Percentiles rank a stretch among this genome's conserved stretches.
Conservation (phyloP, 805 yeast genomes). For the Pichia scutulata region DNA sequence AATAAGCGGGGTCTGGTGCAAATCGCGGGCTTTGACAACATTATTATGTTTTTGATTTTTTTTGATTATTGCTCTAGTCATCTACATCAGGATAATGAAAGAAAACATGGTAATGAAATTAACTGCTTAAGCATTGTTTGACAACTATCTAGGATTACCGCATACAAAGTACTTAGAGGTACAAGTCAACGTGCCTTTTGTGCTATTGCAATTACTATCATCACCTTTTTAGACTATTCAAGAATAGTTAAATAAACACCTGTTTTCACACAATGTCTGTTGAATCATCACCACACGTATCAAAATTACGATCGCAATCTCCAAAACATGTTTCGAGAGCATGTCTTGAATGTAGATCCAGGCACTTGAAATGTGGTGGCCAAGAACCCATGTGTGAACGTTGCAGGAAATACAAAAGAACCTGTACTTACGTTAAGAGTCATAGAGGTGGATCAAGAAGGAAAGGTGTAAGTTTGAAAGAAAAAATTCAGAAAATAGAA, state of each 20-base stretch:
- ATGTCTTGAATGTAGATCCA: constrained; percentile 43
- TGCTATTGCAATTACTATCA: not conserved
- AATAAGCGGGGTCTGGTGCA: not conserved
- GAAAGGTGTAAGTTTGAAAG: constrained; percentile 35
- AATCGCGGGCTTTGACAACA: too few relatives aligned
- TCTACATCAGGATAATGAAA: too few relatives aligned
- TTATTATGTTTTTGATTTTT: too few relatives aligned
- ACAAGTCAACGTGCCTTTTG: not conserved
- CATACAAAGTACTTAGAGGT: not conserved
- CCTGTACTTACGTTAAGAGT: constrained; percentile 43
- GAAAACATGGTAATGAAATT: too few relatives aligned
- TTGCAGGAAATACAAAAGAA: constrained; percentile 30
- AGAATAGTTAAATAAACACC: not conserved
- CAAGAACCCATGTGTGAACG: constrained; percentile 37
- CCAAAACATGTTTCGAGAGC: constrained; percentile 38
- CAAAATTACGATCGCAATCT: not conserved
- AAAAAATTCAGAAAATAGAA: constrained; percentile 5
- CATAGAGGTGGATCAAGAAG: constrained; percentile 48
- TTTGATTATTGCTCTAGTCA: too few relatives aligned
- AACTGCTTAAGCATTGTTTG: not conserved
- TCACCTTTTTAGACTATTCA: not conserved
- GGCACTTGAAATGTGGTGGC: constrained; percentile 47
- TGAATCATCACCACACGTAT: not conserved
- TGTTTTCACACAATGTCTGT: not conserved
- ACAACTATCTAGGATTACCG: not conserved